A percentile compares a stretch with the other conserved stretches of the same genome.
These are phyloP conservation scores for Galeopsis tetrahit DNA, from an alignment of 257 asterid species.

Conservation along the genomic window DNA sequence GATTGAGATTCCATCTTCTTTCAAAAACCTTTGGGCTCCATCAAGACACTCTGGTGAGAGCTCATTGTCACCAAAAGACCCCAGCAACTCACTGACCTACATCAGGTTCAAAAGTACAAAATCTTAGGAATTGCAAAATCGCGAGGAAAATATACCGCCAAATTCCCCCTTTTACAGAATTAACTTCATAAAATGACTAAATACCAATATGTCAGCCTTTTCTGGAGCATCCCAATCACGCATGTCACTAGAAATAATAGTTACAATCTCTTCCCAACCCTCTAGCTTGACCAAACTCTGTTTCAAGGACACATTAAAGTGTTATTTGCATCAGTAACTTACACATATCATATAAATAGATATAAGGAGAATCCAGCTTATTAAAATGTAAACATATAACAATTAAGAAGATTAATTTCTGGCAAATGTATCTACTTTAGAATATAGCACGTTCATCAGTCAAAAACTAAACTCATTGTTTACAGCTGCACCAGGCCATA, in stretches of 20 bases:
- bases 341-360: conserved; percentile 9
- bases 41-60: conserved; percentile 99
- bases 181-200: not conserved
- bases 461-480: conserved; percentile 22
- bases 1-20: conserved; percentile 91
- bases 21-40: conserved; percentile 95
- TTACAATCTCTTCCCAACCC: conserved; percentile 87
- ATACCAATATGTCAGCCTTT: conserved; percentile 96
- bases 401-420: not conserved
- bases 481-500: conserved; percentile 1
- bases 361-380: conserved; percentile 17
- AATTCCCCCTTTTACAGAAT: conserved; percentile 5
- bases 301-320: conserved; percentile 33
- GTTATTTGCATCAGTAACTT: conserved; percentile 23
- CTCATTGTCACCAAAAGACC: conserved; percentile 99
- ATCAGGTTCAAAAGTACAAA: conserved; percentile 31
- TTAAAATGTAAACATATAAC: not conserved
- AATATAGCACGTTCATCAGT: not conserved
- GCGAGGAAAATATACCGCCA: conserved; percentile 12
- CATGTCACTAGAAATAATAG: conserved; percentile 92
- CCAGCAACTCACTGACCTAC: conserved; percentile 97
- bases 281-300: conserved; percentile 96
- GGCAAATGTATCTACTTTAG: not conserved
- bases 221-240: conserved; percentile 96
- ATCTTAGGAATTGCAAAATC: conserved; percentile 8